phyloP scores from a whole-genome alignment of 2,329 filamentous ascomycete genomes.

The Lasiodiplodia sp. region DNA sequence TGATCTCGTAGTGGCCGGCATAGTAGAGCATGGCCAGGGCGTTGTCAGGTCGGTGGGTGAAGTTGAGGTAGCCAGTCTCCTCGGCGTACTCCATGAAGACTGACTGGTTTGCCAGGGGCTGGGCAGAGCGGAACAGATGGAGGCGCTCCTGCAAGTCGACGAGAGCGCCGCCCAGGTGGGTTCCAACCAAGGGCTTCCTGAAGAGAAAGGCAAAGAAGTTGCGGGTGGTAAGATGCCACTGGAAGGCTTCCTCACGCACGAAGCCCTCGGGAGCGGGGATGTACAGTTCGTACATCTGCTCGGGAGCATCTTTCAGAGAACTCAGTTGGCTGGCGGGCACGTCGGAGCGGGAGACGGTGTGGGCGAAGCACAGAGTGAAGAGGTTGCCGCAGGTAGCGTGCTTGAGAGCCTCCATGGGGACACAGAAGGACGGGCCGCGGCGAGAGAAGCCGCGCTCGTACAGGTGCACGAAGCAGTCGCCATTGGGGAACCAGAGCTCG shows the following conservation, averaged over 20 bases:
- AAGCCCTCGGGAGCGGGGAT: slow-evolving; percentile 69
- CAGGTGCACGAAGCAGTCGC: slow-evolving; percentile 74
- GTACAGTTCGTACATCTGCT: slow-evolving; percentile 64
- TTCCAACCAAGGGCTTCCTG: slow-evolving; percentile 71
- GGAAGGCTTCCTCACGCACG: slow-evolving; percentile 62
- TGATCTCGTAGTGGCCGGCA: slow-evolving; percentile 70
- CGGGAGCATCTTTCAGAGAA: slow-evolving; percentile 23
- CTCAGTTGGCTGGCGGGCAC: slow-evolving; percentile 12
- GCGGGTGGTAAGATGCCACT: slow-evolving; percentile 72
- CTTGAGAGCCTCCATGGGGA: slow-evolving; percentile 67
- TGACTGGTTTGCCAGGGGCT: slow-evolving; percentile 62
- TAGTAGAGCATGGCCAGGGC: slow-evolving; percentile 72
- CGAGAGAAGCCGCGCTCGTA: slow-evolving; percentile 70
- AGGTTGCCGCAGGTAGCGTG: slow-evolving; percentile 66
- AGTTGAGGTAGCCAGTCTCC: slow-evolving; percentile 72
- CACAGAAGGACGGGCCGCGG: slow-evolving; percentile 71
- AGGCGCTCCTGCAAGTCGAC: slow-evolving; percentile 71
- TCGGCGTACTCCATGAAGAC: slow-evolving; percentile 73
- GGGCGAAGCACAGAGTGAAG: slow-evolving; percentile 56
- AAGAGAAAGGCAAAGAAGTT: slow-evolving; percentile 79
- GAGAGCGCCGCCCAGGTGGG: slow-evolving; percentile 69
- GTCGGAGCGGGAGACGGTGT: slow-evolving; percentile 37
- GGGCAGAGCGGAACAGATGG: slow-evolving; percentile 63
- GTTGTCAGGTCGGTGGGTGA: slow-evolving; percentile 71
- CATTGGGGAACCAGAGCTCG: slow-evolving; percentile 73